These are phyloP conservation scores for Lactarius tabidus DNA, from an alignment of 768 basidiomycete genomes.

Conservation along the genomic window DNA sequence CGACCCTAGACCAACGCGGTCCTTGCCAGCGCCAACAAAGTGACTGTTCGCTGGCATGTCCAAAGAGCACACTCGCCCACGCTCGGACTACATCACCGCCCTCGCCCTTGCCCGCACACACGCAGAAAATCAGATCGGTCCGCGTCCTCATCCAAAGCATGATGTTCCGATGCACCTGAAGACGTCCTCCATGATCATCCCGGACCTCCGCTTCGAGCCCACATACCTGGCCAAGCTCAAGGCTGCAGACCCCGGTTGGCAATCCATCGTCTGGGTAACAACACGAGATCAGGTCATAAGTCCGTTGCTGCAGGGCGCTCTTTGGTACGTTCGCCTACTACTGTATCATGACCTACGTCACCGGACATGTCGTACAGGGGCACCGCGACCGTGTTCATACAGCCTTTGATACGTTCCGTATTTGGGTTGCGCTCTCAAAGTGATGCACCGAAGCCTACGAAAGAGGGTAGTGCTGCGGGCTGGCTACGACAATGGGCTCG, in stretches of 20 bases:
- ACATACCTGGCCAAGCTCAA: conserved; percentile 62
- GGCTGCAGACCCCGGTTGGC: conserved; percentile 53
- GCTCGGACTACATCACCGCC: conserved; percentile 22
- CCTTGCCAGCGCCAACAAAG: background rate
- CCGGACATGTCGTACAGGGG: conserved; percentile 3
- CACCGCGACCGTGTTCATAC: conserved; percentile 13
- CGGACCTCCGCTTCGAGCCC: conserved; percentile 74
- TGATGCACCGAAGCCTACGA: background rate
- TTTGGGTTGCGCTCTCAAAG: background rate
- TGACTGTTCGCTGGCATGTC: conserved; percentile 15
- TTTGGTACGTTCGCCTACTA: conserved; percentile 48
- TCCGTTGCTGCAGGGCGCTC: conserved; percentile 60
- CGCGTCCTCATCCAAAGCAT: background rate
- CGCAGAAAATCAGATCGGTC: background rate
- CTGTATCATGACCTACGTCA: background rate
- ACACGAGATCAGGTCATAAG: conserved; percentile 63
- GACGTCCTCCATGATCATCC: conserved; percentile 47
- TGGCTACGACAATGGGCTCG: conserved; percentile 17
- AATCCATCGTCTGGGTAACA: conserved; percentile 57
- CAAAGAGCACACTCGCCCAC: conserved; percentile 10
- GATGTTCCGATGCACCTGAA: conserved; percentile 1
- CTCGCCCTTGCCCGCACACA: conserved; percentile 17
- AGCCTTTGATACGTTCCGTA: conserved; percentile 3
- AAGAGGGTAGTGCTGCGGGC: conserved; percentile 10
- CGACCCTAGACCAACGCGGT: background rate